Percentiles rank a stretch among this genome's conserved stretches.
Evolutionary conservation across 2,329 filamentous ascomycete genomes (phyloP).

Genomic region (Beauveria asiatica): DNA sequence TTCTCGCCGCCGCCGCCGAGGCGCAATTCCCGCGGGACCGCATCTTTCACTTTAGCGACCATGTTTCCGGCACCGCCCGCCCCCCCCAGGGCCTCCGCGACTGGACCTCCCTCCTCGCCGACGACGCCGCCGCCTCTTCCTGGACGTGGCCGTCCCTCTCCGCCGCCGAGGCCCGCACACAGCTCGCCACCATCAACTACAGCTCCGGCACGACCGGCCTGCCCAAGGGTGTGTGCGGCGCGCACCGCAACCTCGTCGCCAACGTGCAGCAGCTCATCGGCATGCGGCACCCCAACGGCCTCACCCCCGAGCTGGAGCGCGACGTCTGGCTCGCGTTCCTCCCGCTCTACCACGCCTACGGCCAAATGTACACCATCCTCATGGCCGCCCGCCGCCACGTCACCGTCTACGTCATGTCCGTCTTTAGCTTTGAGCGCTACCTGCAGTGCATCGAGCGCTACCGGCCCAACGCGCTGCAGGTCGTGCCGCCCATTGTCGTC

Average conservation of each 20-base stretch:
- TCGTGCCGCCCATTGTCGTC: slow-evolving; percentile 51
- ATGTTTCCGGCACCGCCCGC: slow-evolving; percentile 20
- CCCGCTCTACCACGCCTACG: slow-evolving; percentile 57
- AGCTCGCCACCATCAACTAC: slow-evolving; percentile 39
- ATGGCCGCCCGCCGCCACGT: slow-evolving; percentile 34
- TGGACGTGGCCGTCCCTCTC: slow-evolving; percentile 35
- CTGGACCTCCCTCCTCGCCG: slow-evolving; percentile 32
- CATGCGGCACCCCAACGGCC: slow-evolving; percentile 28
- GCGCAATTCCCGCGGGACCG: slow-evolving; percentile 30
- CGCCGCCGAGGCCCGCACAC: slow-evolving; percentile 24
- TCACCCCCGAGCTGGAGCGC: slow-evolving; percentile 29
- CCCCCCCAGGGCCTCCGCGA: slow-evolving; percentile 27
- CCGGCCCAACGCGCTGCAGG: slow-evolving; percentile 42
- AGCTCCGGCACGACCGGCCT: slow-evolving; percentile 43
- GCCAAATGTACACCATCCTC: slow-evolving; percentile 44
- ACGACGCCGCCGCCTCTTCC: slow-evolving; percentile 20
- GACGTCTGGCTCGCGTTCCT: slow-evolving; percentile 48
- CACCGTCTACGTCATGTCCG: slow-evolving; percentile 48
- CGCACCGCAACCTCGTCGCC: slow-evolving; percentile 40
- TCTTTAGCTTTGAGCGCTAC: slow-evolving; percentile 47
- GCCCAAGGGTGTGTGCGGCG: slow-evolving; percentile 42
- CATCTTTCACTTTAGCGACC: slow-evolving; percentile 42
- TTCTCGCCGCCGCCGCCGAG: slow-evolving; percentile 34
- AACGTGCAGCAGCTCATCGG: slow-evolving; percentile 42
- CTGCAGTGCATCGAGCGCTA: slow-evolving; percentile 40